Evolutionary conservation across 768 basidiomycete species (phyloP).

Genomic region (Suillus alpinus): DNA sequence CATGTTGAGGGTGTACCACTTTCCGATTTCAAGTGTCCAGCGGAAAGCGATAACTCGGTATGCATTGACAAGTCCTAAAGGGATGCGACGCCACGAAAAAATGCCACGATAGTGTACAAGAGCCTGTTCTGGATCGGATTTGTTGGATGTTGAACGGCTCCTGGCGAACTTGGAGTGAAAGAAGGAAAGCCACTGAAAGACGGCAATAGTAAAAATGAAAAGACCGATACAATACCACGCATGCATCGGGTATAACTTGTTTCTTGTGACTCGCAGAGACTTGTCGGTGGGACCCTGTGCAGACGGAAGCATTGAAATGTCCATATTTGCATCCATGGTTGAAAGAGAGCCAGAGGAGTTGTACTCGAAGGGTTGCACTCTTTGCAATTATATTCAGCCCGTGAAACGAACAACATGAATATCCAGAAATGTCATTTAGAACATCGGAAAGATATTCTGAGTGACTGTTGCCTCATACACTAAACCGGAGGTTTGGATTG

Average conservation of each 20-base stretch:
- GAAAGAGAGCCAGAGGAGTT: neutral
- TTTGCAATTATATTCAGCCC: neutral
- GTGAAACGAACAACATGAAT: neutral
- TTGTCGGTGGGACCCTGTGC: conserved; percentile 17
- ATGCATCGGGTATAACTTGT: conserved; percentile 9
- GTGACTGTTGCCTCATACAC: too few relatives aligned
- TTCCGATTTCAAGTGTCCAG: conserved; percentile 41
- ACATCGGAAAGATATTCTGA: too few relatives aligned
- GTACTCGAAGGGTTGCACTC: neutral
- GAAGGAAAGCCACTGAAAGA: conserved; percentile 11
- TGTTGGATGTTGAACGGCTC: neutral
- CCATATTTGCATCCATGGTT: neutral
- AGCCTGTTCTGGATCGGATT: conserved; percentile 3
- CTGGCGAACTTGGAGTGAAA: conserved; percentile 10
- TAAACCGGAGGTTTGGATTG: too few relatives aligned
- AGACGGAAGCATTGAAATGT: neutral
- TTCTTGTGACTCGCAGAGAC: conserved; percentile 1
- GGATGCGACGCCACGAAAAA: conserved; percentile 38
- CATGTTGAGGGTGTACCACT: conserved; percentile 31
- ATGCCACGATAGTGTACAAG: conserved; percentile 22
- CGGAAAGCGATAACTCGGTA: conserved; percentile 48
- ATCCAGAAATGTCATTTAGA: too few relatives aligned
- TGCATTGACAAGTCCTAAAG: conserved; percentile 33
- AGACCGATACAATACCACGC: conserved; percentile 11
- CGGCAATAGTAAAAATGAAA: conserved; percentile 9